Evolutionary conservation across 768 basidiomycete species (phyloP).

Genomic region (Lactarius quietus): DNA sequence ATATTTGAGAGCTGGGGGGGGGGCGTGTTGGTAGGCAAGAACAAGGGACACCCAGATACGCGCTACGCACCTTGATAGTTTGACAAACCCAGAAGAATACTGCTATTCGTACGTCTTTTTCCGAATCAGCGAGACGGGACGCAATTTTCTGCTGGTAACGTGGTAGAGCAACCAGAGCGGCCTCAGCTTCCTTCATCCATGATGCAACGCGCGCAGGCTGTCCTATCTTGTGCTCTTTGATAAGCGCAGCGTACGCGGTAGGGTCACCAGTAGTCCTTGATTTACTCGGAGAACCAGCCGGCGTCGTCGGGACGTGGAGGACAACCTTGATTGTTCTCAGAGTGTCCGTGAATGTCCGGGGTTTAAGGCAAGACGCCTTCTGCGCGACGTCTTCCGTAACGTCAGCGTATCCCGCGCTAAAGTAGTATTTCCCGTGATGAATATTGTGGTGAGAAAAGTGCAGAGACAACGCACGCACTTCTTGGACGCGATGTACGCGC

Average conservation of each 20-base stretch:
- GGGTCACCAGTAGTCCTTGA: slow-evolving; percentile 33
- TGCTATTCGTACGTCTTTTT: slow-evolving; percentile 11
- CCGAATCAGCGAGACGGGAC: slow-evolving; percentile 1
- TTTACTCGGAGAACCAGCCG: slow-evolving; percentile 8
- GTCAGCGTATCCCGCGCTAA: slow-evolving; percentile 32
- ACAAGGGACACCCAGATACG: background rate
- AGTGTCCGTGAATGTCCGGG: slow-evolving; percentile 30
- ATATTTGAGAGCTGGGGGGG: background rate
- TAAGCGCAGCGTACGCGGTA: slow-evolving; percentile 21
- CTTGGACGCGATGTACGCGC: slow-evolving; percentile 48
- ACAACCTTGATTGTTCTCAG: slow-evolving; percentile 30
- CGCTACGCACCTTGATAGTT: slow-evolving; percentile 22
- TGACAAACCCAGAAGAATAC: slow-evolving; percentile 25
- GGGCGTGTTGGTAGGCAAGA: background rate
- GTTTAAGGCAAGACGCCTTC: slow-evolving; percentile 33
- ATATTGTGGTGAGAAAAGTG: background rate
- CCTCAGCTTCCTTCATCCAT: slow-evolving; percentile 23
- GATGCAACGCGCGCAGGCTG: slow-evolving; percentile 15
- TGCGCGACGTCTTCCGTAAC: slow-evolving; percentile 34
- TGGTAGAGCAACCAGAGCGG: slow-evolving; percentile 13
- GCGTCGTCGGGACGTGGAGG: slow-evolving; percentile 17
- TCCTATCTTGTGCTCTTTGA: slow-evolving; percentile 18
- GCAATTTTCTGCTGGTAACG: slow-evolving; percentile 5
- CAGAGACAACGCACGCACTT: slow-evolving; percentile 33
- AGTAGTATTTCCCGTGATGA: background rate